These are phyloP conservation scores for Cytospora schulzeri DNA, from an alignment of 2,329 filamentous ascomycete species.

Conservation along the genomic window DNA sequence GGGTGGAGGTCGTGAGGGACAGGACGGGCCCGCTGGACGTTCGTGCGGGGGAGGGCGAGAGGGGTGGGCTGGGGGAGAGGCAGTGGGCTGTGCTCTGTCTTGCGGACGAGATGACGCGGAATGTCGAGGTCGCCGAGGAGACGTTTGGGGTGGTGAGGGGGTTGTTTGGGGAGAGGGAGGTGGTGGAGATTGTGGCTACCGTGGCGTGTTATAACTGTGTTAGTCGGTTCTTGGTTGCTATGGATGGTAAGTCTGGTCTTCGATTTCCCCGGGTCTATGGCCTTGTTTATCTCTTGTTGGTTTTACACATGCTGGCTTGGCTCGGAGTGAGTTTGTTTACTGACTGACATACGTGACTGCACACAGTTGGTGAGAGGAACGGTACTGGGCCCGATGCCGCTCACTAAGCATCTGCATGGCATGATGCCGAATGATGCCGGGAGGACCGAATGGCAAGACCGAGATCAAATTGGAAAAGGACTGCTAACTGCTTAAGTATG, in stretches of 20 bases:
- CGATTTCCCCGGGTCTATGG: background rate
- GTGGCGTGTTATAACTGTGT: constrained; percentile 83
- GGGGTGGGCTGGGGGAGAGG: constrained; percentile 50
- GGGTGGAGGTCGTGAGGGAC: constrained; percentile 49
- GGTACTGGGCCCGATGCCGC: constrained; percentile 50
- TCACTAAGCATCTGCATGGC: constrained; percentile 34
- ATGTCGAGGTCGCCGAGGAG: constrained; percentile 68
- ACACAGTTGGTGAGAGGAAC: constrained; percentile 59
- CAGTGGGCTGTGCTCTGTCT: constrained; percentile 73
- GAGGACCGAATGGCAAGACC: no score
- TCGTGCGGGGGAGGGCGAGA: constrained; percentile 35
- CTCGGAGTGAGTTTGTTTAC: constrained; percentile 8
- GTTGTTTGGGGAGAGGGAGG: constrained; percentile 68
- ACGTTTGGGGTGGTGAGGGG: constrained; percentile 66
- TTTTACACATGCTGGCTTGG: background rate
- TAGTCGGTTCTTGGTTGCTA: constrained; percentile 77
- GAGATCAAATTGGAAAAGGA: background rate
- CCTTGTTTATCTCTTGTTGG: background rate
- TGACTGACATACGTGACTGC: constrained; percentile 36
- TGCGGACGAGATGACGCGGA: constrained; percentile 81
- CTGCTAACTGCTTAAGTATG: background rate
- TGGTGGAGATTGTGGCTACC: constrained; percentile 69
- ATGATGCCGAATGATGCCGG: constrained; percentile 30
- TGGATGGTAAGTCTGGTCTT: constrained; percentile 64
- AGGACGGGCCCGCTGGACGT: constrained; percentile 34